These are phyloP conservation scores for Amaranthus tricolor DNA, from an alignment of 179 eudicot species.

Conservation along the genomic window DNA sequence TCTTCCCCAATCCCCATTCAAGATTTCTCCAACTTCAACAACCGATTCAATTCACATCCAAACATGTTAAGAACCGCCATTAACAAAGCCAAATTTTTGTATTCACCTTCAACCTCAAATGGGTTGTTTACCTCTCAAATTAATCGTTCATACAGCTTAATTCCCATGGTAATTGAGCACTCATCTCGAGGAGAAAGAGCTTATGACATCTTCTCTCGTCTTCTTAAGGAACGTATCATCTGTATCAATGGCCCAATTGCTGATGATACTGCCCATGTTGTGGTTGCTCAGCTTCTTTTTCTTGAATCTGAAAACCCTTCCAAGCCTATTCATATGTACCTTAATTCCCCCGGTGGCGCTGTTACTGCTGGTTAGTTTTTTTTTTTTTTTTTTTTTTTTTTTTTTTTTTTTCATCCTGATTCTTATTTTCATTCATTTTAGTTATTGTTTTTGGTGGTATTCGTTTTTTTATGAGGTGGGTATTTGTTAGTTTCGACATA, in stretches of 20 bases:
- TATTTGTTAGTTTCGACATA: neutral
- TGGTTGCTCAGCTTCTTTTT: slow-evolving; percentile 87
- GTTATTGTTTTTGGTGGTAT: neutral
- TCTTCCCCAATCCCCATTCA: no score
- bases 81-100: no score
- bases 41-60: no score
- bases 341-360: slow-evolving; percentile 94
- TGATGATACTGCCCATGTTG: slow-evolving; percentile 89
- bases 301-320: slow-evolving; percentile 92
- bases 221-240: slow-evolving; percentile 81
- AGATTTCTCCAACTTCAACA: no score
- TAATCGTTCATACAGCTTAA: slow-evolving; percentile 44
- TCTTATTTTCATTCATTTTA: neutral
- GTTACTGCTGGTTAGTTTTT: slow-evolving; percentile 72
- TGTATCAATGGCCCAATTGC: slow-evolving; percentile 87
- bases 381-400: neutral
- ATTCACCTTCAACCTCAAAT: neutral
- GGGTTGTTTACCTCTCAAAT: neutral
- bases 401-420: neutral
- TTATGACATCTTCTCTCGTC: slow-evolving; percentile 88
- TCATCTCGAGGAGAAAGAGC: slow-evolving; percentile 89
- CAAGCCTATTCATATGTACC: slow-evolving; percentile 87
- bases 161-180: slow-evolving; percentile 96
- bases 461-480: neutral
- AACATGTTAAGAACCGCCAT: no score